Evolutionary conservation across 2,329 filamentous ascomycete species (phyloP).

Genomic region (Colletotrichum siamense): DNA sequence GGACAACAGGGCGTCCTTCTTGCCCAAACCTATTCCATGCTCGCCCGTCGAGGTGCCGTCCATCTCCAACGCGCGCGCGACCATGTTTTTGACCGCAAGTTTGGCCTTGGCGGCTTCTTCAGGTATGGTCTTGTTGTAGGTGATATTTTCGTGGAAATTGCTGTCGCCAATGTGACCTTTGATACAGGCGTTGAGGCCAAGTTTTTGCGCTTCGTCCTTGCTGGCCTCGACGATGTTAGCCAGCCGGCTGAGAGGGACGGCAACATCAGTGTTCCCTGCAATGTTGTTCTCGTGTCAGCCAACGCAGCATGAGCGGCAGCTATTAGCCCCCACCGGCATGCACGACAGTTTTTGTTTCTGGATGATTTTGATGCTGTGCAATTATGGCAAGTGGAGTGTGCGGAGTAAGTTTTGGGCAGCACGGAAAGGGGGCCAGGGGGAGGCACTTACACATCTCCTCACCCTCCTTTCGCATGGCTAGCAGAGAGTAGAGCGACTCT

Average conservation of each 20-base stretch:
- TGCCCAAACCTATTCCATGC: slow-evolving; percentile 84
- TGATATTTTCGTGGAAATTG: slow-evolving; percentile 91
- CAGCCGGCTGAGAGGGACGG: slow-evolving; percentile 76
- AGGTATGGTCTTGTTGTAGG: slow-evolving; percentile 76
- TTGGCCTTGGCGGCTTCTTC: slow-evolving; percentile 78
- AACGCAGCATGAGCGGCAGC: neutral
- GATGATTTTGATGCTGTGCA: neutral
- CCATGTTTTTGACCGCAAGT: slow-evolving; percentile 86
- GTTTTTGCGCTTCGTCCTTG: slow-evolving; percentile 85
- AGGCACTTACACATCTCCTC: slow-evolving; percentile 61
- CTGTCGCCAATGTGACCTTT: slow-evolving; percentile 90
- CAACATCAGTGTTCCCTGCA: slow-evolving; percentile 79
- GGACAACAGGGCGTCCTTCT: slow-evolving; percentile 78
- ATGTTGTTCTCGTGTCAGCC: neutral
- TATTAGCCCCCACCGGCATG: neutral
- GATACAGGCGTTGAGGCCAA: slow-evolving; percentile 85
- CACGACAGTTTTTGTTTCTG: slow-evolving; percentile 3
- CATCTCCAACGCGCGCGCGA: slow-evolving; percentile 88
- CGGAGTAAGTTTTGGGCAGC: neutral
- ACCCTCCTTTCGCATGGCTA: slow-evolving; percentile 64
- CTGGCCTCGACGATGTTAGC: slow-evolving; percentile 80
- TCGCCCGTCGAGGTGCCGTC: slow-evolving; percentile 91
- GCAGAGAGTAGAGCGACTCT: slow-evolving; percentile 74
- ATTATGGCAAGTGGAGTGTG: neutral
- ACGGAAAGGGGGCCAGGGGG: neutral